These are phyloP conservation scores for Micractinium sp. DNA, from an alignment of 139 green algal species.

Conservation along the genomic window DNA sequence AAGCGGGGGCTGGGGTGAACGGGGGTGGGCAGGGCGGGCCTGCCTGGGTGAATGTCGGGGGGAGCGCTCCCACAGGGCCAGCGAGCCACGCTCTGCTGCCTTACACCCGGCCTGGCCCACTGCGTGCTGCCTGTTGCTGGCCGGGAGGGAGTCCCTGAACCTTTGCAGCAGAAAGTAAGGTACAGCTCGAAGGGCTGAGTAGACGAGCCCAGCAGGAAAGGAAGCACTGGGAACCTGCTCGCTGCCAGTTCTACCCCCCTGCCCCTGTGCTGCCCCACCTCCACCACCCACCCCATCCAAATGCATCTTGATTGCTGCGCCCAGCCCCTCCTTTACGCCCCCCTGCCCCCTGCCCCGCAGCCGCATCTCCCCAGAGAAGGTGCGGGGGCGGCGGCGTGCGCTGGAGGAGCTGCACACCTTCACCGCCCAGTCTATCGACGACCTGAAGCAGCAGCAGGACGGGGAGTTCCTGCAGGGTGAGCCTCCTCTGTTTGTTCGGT, in stretches of 20 bases:
- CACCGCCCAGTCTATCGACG: slow-evolving; percentile 54
- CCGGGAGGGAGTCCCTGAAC: no score
- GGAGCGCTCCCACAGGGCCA: no score
- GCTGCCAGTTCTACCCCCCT: neutral
- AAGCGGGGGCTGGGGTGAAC: no score
- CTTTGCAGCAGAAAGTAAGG: no score
- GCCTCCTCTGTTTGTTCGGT: neutral
- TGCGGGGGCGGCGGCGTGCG: neutral
- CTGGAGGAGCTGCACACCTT: slow-evolving; percentile 44
- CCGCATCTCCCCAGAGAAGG: neutral
- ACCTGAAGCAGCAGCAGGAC: slow-evolving; percentile 57
- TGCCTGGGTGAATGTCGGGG: no score
- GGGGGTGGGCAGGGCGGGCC: no score
- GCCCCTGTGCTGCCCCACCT: neutral
- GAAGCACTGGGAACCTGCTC: no score
- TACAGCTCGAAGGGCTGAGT: no score
- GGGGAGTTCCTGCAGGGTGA: slow-evolving; percentile 70
- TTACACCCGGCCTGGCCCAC: no score
- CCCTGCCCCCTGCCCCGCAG: slow-evolving; percentile 50
- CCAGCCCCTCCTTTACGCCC: neutral
- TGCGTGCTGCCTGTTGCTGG: no score
- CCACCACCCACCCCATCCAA: slow-evolving; percentile 15
- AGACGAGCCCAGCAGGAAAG: no score
- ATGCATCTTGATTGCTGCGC: slow-evolving; percentile 52
- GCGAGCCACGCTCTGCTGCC: no score